These are phyloP conservation scores for Dysphania ambrosioides DNA, from an alignment of 148 eudicot species.

Conservation along the genomic window DNA sequence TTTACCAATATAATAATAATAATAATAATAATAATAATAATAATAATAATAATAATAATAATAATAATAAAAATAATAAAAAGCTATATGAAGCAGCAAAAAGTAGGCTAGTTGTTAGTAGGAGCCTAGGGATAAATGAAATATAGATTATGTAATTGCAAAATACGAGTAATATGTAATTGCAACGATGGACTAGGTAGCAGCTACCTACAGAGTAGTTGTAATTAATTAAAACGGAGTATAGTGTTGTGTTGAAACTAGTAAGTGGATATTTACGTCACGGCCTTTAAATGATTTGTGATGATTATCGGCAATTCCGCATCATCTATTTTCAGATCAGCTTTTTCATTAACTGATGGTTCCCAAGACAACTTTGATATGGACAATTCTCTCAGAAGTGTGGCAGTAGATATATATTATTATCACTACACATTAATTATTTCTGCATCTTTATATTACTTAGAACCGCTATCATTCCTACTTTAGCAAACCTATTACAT, in stretches of 20 bases:
- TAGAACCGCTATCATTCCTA: neutral
- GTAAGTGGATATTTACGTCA: constrained; percentile 4
- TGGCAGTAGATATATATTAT: constrained; percentile 2
- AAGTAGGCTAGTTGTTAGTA: too few relatives aligned
- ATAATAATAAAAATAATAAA: too few relatives aligned
- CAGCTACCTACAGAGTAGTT: neutral
- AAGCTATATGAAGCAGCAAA: too few relatives aligned
- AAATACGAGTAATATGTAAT: too few relatives aligned
- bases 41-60: too few relatives aligned
- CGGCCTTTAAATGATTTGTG: constrained; percentile 6
- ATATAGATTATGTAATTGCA: too few relatives aligned
- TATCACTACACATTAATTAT: constrained; percentile 12
- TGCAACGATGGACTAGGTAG: too few relatives aligned
- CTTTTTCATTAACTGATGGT: constrained; percentile 18
- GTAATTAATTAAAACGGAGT: neutral
- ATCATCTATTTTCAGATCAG: constrained; percentile 1
- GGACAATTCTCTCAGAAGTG: constrained; percentile 1
- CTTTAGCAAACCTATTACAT: neutral
- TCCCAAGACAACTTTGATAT: constrained; percentile 14
- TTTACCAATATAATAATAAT: too few relatives aligned
- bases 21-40: too few relatives aligned
- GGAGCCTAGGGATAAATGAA: too few relatives aligned
- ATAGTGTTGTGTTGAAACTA: too few relatives aligned
- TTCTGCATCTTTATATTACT: neutral
- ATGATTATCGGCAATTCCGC: constrained; percentile 1